Evolutionary conservation across 2,329 filamentous ascomycete species (phyloP).

Genomic region (Gyromitra esculenta): DNA sequence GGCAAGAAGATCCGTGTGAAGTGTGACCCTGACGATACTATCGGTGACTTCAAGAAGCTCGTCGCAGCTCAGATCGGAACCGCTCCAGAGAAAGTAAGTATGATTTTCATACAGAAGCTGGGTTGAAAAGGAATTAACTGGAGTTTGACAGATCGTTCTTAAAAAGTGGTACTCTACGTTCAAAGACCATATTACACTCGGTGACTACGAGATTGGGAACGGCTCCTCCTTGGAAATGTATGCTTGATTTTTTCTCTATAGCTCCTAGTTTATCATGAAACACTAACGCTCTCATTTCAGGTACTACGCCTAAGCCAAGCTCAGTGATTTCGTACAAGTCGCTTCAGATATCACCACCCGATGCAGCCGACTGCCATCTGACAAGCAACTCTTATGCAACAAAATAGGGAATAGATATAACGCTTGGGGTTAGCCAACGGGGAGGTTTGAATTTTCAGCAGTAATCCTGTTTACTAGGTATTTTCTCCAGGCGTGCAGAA

Average conservation of each 20-base stretch:
- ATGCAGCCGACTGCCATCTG: neutral
- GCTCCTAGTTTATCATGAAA: neutral
- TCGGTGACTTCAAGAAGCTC: constrained; percentile 57
- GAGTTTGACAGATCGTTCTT: constrained; percentile 58
- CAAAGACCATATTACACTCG: constrained; percentile 57
- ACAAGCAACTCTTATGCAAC: neutral
- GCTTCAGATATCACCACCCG: neutral
- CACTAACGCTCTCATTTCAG: neutral
- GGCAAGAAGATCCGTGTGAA: constrained; percentile 56
- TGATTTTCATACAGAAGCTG: too few species aligned
- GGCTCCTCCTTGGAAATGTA: constrained; percentile 57
- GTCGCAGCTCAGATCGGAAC: constrained; percentile 56
- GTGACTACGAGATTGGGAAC: constrained; percentile 57
- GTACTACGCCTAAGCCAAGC: constrained; percentile 33
- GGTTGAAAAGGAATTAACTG: neutral
- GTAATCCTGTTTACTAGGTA: constrained; percentile 13
- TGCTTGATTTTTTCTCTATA: constrained; percentile 5
- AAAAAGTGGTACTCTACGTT: constrained; percentile 56
- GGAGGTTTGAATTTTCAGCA: neutral
- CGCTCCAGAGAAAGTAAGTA: constrained; percentile 50
- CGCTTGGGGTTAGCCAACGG: constrained; percentile 2
- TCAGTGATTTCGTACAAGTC: neutral
- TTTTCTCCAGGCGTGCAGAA: constrained; percentile 34
- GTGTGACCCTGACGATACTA: constrained; percentile 57
- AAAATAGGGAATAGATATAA: constrained; percentile 1